Conservation (phyloP, 352 stramenopile genomes). For the Phytophthora cryptogea region DNA sequence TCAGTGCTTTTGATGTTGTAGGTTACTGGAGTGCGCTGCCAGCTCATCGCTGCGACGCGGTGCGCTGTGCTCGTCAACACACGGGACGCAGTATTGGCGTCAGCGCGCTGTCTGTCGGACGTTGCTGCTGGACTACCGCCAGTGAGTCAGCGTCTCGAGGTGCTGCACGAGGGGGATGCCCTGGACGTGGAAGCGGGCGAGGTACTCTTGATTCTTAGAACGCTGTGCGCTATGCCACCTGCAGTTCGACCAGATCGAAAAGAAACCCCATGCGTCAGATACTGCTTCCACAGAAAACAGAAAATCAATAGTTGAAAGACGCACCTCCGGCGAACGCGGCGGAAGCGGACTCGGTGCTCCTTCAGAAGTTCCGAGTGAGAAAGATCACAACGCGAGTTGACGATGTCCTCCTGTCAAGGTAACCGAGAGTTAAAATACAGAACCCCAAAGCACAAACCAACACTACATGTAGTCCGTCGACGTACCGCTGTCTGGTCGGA, state of each 20-base stretch:
- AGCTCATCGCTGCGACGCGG: conserved; percentile 4
- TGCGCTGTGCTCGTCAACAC: not conserved
- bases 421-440: not conserved
- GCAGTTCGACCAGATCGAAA: conserved; percentile 1
- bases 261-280: conserved; percentile 6
- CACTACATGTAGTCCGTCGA: not conserved
- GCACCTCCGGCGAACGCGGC: conserved; percentile 57
- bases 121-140: conserved; percentile 25
- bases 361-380: conserved; percentile 64
- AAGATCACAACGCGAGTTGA: conserved; percentile 70
- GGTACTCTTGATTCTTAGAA: conserved; percentile 54
- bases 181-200: conserved; percentile 64
- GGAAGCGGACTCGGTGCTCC: conserved; percentile 68
- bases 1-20: conserved; percentile 6
- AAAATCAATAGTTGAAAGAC: not conserved
- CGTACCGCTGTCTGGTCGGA: conserved; percentile 13
- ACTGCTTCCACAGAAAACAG: not conserved
- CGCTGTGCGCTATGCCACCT: conserved; percentile 63
- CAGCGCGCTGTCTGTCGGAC: not conserved
- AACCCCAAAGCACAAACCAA: not conserved
- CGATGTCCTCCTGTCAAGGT: conserved; percentile 48
- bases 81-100: not conserved
- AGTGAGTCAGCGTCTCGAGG: conserved; percentile 48
- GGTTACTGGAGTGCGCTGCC: conserved; percentile 5
- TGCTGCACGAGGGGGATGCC: conserved; percentile 71